phyloP scores from a whole-genome alignment of 352 stramenopile species.

The Phytophthora podocarpi region DNA sequence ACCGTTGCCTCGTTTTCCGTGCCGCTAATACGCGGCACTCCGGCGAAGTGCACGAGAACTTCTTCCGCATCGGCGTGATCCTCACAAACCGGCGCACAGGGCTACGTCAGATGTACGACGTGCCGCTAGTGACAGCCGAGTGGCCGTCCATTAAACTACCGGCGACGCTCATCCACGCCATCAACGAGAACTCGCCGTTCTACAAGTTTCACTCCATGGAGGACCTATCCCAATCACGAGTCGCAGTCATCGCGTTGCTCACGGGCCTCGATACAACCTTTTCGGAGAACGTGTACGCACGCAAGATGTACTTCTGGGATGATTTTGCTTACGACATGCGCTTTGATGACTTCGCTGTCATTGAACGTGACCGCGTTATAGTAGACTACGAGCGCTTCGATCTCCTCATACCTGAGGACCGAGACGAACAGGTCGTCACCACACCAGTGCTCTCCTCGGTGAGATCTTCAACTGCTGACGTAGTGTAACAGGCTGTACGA shows the following conservation, averaged over 20 bases:
- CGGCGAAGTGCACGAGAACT: constrained; percentile 82
- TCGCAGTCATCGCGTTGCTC: constrained; percentile 78
- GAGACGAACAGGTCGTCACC: constrained; percentile 30
- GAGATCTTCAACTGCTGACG: constrained; percentile 13
- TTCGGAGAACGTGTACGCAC: constrained; percentile 85
- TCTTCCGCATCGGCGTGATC: constrained; percentile 85
- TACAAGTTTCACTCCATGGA: constrained; percentile 76
- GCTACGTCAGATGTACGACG: constrained; percentile 82
- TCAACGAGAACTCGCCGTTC: constrained; percentile 80
- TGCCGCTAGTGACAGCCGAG: constrained; percentile 76
- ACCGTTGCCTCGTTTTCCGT: constrained; percentile 81
- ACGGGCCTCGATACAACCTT: constrained; percentile 88
- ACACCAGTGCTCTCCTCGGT: constrained; percentile 28
- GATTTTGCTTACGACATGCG: constrained; percentile 84
- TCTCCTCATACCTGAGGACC: constrained; percentile 43
- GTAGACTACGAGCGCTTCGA: constrained; percentile 81
- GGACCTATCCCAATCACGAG: constrained; percentile 71
- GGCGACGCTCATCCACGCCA: constrained; percentile 83
- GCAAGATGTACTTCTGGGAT: constrained; percentile 90
- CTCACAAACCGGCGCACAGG: constrained; percentile 84
- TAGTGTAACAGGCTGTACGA: constrained; percentile 19
- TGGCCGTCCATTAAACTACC: constrained; percentile 86
- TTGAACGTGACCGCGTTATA: constrained; percentile 65
- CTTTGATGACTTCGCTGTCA: constrained; percentile 79
- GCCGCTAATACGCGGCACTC: constrained; percentile 81